Percentiles rank a stretch among this genome's conserved stretches.
Conservation (phyloP, 345 rosid genomes). For the Populus alba region DNA sequence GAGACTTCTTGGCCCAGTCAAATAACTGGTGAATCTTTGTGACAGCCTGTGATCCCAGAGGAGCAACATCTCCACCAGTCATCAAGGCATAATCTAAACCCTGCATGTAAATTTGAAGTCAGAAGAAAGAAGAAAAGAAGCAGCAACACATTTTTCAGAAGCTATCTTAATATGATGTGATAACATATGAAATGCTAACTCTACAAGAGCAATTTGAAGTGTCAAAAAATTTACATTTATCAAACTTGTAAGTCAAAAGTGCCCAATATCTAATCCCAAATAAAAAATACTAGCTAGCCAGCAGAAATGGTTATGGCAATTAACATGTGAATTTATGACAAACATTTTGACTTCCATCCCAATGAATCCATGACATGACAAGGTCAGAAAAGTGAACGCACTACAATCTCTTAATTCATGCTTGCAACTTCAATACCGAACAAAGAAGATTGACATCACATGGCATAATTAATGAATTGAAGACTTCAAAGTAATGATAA, state of each 20-base stretch:
- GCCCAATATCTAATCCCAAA: background rate
- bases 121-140: slow-evolving; percentile 7
- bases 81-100: slow-evolving; percentile 98
- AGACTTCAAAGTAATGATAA: background rate
- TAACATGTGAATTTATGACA: background rate
- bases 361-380: background rate
- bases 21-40: slow-evolving; percentile 95
- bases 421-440: background rate
- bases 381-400: background rate
- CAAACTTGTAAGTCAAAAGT: background rate
- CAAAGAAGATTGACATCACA: background rate
- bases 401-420: background rate
- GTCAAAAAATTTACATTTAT: background rate
- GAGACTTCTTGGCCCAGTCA: slow-evolving; percentile 94
- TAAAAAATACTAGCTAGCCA: background rate
- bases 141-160: background rate
- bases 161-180: background rate
- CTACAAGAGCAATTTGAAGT: background rate
- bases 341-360: background rate
- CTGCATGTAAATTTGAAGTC: slow-evolving; percentile 38
- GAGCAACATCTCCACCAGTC: slow-evolving; percentile 99
- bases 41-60: slow-evolving; percentile 96
- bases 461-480: background rate
- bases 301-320: background rate
- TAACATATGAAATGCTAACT: background rate